Base-by-base conservation (phyloP, 768 basidiomycete genomes). In the Cystofilobasidium capitatum region DNA sequence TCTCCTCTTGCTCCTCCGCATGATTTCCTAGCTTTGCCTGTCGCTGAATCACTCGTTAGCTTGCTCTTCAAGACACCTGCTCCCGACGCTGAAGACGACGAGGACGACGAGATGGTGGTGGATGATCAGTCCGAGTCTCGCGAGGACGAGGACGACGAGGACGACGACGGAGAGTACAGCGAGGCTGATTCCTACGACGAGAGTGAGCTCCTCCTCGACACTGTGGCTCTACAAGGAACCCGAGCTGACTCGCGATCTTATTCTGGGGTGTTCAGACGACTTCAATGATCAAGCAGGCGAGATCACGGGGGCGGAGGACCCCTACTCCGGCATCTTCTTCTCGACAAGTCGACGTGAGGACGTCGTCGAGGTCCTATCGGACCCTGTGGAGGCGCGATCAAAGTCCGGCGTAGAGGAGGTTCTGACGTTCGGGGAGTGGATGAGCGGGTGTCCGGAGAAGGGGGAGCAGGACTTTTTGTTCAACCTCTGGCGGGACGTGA, bases 241-340 rank as follows among this genome's bases (percentile, higher is more conserved):
- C 16, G 13, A 6, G 22, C 29, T 22, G 35, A 60, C 31, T 14
- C 35, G 33, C 3, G 5, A 33, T 4, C 24, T 60, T 40, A 14
- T 36, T 9, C 57, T 3, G 0, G 24, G 8, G n/a, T n/a, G n/a
- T 17, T 3, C 54, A 62, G 51, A 58, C 20, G 61, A 67, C 49
- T 40, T 44, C 33, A 49, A 47, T n/a, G 57, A 12, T 6, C 22
- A 39, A 2, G 22, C n/a, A 3, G 42, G 26, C 20, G 57, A 44
- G 24, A 35, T 24, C 10, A 51, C 45, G 0, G 31, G 36, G 20
- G 59, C 44, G 24, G 54, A 64, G 17, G 92, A 96, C 78, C 92
- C 92, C 14, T 96, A 96, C 75, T 85, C 90, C 71, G 91, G 89
- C 29, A 84, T 94, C 62, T 94, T 94, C 81, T 96, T 92, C 77